Base-by-base conservation (phyloP, 768 basidiomycete species). In the Mycena vulgaris region DNA sequence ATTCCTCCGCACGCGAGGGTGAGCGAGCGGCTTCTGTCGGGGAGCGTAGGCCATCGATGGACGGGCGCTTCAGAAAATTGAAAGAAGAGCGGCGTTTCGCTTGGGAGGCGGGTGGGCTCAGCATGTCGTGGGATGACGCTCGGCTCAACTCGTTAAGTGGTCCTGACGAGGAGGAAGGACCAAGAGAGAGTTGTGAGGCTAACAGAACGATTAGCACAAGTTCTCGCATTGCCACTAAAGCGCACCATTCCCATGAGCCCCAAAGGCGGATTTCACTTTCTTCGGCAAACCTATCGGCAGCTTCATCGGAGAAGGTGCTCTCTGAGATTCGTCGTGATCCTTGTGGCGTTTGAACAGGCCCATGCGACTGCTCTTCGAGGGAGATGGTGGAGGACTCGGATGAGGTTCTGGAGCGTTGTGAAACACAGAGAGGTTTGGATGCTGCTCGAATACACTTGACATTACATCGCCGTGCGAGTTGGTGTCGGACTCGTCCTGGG, bases 361-460 rank as follows among this genome's bases (percentile, higher is more conserved):
- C 51, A 83, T 80, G 59, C 85, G 83, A 39, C 82, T 42, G 40
- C 40, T 79, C 70, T 82, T 88, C 10, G 88, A 87, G 2, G 88
- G 89, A 0, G 89, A 90, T 30, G 79, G 78, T 2, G 88, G 88
- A 7, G 86, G 86, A 51, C 79, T 83, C 5, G 53, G 80, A 31
- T 75, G 45, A 13, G 45, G 77, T 2, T 82, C 79, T 39, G 82
- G 78, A 45, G 78, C 70, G 49, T 80, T 73, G 67, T 89, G 87
- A 69, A 90, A 89, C 68, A 89, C 81, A 27, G 90, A 90, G 60
- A 90, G 75, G 77, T 89, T 90, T 27, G 89, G 89, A 66, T 91
- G 89, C 63, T 89, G 89, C 76, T 91, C 88, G 67, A 84, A 86
- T 33, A 90, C 86, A 74, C 83, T 84, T 56, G 81, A 78, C 73